Percentiles rank a stretch among this genome's conserved stretches.
These are phyloP conservation scores for Phanerodontia chrysosporium DNA, from an alignment of 768 basidiomycete species.

Conservation along the genomic window DNA sequence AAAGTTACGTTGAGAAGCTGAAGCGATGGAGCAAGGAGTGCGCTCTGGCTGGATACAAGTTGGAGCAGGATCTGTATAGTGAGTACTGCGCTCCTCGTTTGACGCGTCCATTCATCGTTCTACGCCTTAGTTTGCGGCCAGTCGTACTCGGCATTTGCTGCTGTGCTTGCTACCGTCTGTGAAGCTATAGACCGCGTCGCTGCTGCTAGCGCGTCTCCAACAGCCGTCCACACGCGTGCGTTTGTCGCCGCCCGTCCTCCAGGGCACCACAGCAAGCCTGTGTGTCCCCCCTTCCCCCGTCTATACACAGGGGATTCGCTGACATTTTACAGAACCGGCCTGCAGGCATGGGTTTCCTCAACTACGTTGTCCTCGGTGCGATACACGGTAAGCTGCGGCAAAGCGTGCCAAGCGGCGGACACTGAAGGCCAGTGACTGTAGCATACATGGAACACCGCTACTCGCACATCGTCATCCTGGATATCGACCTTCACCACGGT, in stretches of 20 bases:
- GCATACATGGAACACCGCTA: constrained; percentile 64
- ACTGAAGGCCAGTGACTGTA: background rate
- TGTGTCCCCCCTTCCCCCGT: background rate
- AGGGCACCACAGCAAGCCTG: constrained; percentile 89
- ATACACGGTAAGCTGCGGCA: constrained; percentile 62
- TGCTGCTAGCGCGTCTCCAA: background rate
- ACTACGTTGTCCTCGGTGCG: constrained; percentile 86
- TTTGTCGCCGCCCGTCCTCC: constrained; percentile 89
- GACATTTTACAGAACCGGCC: constrained; percentile 61
- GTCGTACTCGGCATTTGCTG: constrained; percentile 73
- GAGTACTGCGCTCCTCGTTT: constrained; percentile 23
- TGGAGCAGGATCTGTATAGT: constrained; percentile 85
- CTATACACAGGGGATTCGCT: too few species aligned
- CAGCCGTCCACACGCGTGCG: constrained; percentile 31
- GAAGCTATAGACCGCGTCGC: constrained; percentile 71
- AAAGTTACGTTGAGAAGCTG: constrained; percentile 56
- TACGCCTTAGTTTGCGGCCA: constrained; percentile 58
- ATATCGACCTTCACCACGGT: constrained; percentile 84
- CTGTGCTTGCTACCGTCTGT: constrained; percentile 78
- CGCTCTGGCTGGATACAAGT: constrained; percentile 64
- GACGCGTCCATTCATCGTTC: background rate
- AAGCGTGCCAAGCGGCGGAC: background rate
- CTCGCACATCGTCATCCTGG: constrained; percentile 77
- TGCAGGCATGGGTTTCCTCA: constrained; percentile 92
- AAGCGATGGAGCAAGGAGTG: constrained; percentile 54